Conservation (phyloP, 306 rosid species). For the Calophaca sinica region DNA sequence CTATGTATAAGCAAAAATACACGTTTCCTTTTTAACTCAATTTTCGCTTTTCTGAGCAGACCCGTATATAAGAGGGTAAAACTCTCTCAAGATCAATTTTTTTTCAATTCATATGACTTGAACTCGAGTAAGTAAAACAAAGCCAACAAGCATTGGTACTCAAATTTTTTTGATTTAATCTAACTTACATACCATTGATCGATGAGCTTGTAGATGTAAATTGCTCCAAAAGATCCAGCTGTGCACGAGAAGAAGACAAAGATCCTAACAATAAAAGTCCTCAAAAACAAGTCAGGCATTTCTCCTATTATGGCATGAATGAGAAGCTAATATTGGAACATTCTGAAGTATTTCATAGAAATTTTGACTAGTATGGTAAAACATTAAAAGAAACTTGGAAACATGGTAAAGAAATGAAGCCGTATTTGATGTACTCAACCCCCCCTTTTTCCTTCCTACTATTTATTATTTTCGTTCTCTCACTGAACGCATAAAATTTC, state of each 20-base stretch:
- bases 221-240: conserved; percentile 91
- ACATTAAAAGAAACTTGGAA: not conserved
- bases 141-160: no score
- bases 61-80: no score
- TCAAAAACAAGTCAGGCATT: conserved; percentile 29
- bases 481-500: not conserved
- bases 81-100: no score
- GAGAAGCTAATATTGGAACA: no score
- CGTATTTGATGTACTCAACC: no score
- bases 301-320: not conserved
- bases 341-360: no score
- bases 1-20: no score
- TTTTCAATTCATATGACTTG: no score
- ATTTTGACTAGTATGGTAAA: not conserved
- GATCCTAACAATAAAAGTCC: conserved; percentile 58
- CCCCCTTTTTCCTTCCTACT: no score
- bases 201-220: conserved; percentile 77
- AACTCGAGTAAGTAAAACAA: no score
- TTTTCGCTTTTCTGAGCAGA: no score
- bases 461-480: not conserved
- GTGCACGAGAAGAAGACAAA: conserved; percentile 75
- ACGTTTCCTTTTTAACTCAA: no score
- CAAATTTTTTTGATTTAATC: not conserved
- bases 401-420: not conserved
- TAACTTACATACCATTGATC: conserved; percentile 57